phyloP scores from a whole-genome alignment of 2,329 filamentous ascomycete species.

The Alternaria arbusti region DNA sequence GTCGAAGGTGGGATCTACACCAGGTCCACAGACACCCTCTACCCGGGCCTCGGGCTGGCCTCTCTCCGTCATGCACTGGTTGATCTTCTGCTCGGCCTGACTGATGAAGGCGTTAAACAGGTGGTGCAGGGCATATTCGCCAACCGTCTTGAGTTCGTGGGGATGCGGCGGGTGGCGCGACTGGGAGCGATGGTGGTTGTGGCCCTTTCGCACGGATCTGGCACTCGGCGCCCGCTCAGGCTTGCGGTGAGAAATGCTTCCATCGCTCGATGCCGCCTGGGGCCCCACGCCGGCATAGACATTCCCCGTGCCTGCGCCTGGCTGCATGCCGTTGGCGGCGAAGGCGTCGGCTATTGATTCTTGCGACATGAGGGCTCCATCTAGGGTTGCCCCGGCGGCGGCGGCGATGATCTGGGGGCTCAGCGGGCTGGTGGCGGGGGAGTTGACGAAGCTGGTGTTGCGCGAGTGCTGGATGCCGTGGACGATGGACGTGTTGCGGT shows the following conservation, averaged over 20 bases:
- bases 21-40: constrained; percentile 87
- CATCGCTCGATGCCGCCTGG: constrained; percentile 21
- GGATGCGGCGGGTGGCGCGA: constrained; percentile 68
- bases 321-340: constrained; percentile 36
- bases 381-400: constrained; percentile 43
- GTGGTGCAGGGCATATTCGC: constrained; percentile 95
- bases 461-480: constrained; percentile 92
- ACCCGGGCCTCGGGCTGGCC: constrained; percentile 83
- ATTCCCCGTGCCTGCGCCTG: constrained; percentile 15
- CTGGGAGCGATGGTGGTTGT: constrained; percentile 77
- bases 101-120: constrained; percentile 97
- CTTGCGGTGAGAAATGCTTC: constrained; percentile 35
- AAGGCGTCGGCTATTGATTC: constrained; percentile 48
- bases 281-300: constrained; percentile 13
- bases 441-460: constrained; percentile 85
- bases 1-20: constrained; percentile 87
- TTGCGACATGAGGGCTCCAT: constrained; percentile 51
- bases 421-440: constrained; percentile 77
- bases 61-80: constrained; percentile 80
- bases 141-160: constrained; percentile 87
- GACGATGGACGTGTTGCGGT: constrained; percentile 95
- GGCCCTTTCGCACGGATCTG: constrained; percentile 74
- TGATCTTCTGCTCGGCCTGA: constrained; percentile 95
- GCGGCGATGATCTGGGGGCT: constrained; percentile 83
- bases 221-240: constrained; percentile 58